A percentile compares a stretch with the other conserved stretches of the same genome.
phyloP scores from a whole-genome alignment of 2,329 filamentous ascomycete genomes.

The Xylogone sp. region DNA sequence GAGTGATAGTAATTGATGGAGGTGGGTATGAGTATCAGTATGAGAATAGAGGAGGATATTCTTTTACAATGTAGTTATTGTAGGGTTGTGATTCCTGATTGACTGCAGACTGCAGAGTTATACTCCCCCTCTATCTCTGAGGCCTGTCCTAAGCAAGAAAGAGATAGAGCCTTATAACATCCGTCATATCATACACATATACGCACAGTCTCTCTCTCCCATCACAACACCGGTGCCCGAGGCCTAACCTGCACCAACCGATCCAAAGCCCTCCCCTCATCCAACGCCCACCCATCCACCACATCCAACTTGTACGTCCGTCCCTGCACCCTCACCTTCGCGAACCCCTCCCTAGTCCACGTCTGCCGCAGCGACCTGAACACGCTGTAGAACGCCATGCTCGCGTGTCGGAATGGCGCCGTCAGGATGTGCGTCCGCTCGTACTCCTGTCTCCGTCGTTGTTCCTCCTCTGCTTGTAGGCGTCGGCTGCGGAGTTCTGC shows the following conservation, averaged over 20 bases:
- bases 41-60: no score
- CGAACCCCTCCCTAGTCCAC: slow-evolving; percentile 54
- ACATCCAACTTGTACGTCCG: slow-evolving; percentile 57
- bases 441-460: slow-evolving; percentile 39
- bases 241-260: slow-evolving; percentile 39
- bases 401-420: slow-evolving; percentile 50
- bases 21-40: no score
- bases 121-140: no score
- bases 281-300: slow-evolving; percentile 52
- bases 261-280: slow-evolving; percentile 56
- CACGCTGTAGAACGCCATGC: slow-evolving; percentile 36
- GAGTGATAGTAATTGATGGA: no score
- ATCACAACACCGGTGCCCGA: slow-evolving; percentile 6
- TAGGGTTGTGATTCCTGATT: no score
- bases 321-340: slow-evolving; percentile 43
- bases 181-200: no score
- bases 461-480: slow-evolving; percentile 34
- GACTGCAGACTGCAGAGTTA: no score
- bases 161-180: no score
- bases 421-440: slow-evolving; percentile 54
- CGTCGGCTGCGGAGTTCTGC: slow-evolving; percentile 26
- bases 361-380: slow-evolving; percentile 45
- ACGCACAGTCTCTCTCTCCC: no score
- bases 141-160: no score
- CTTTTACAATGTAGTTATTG: no score